These are phyloP conservation scores for Cymbidium sinense DNA, from an alignment of 106 monocot species.

Conservation along the genomic window DNA sequence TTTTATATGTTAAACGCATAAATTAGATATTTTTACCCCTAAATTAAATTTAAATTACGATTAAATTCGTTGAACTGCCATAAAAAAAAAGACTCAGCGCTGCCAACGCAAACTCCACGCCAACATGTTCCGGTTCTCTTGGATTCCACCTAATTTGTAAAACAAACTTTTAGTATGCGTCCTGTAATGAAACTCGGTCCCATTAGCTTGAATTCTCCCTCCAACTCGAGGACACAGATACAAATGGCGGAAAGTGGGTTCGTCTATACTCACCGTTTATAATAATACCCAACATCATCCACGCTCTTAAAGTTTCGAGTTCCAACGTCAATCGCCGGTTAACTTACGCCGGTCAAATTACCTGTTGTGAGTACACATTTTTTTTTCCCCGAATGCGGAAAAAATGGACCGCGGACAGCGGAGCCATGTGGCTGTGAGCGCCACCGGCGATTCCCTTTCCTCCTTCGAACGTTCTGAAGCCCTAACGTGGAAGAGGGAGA, in stretches of 20 bases:
- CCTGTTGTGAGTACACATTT: background rate
- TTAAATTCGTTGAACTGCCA: no score
- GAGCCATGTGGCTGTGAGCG: background rate
- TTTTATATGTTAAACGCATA: no score
- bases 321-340: background rate
- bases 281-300: background rate
- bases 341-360: background rate
- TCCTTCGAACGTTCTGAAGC: background rate
- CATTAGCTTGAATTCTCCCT: background rate
- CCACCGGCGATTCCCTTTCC: no score
- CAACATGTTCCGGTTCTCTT: no score
- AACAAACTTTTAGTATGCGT: no score
- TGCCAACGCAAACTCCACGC: no score
- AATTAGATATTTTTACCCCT: no score
- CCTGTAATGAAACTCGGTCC: background rate
- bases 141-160: no score
- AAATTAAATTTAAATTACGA: no score
- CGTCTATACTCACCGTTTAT: background rate
- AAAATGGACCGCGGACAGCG: background rate
- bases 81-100: no score
- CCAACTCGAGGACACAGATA: background rate
- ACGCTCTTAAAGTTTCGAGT: background rate
- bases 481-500: background rate
- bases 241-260: background rate
- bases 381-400: background rate